Percentiles rank a stretch among this genome's conserved stretches.
Evolutionary conservation across 179 eudicot genomes (phyloP).

Genomic region (Beta corolliflora): DNA sequence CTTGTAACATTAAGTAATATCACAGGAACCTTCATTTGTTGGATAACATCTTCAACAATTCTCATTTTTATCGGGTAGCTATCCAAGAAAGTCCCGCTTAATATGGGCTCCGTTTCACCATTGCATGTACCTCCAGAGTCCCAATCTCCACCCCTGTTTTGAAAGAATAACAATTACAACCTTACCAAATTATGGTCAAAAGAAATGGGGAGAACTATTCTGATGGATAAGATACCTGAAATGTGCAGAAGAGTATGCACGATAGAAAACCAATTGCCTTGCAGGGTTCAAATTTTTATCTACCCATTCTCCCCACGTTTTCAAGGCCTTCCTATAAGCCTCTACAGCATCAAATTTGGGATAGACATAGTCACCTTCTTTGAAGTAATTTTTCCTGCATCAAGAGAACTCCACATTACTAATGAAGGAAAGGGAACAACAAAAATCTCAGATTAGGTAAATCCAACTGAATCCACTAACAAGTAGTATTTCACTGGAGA

Average conservation of each 20-base stretch:
- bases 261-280: constrained; percentile 66
- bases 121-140: constrained; percentile 92
- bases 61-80: constrained; percentile 81
- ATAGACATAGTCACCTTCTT: constrained; percentile 70
- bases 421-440: neutral
- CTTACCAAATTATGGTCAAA: neutral
- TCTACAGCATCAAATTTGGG: constrained; percentile 68
- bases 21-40: constrained; percentile 62
- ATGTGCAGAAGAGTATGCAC: constrained; percentile 86
- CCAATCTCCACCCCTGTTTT: constrained; percentile 93
- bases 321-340: constrained; percentile 79
- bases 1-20: constrained; percentile 67
- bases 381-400: constrained; percentile 76
- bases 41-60: constrained; percentile 72
- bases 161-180: neutral
- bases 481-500: neutral
- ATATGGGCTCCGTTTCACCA: constrained; percentile 73
- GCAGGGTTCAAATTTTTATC: constrained; percentile 50
- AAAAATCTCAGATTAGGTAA: neutral
- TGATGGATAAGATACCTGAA: constrained; percentile 49
- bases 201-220: neutral
- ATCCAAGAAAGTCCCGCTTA: constrained; percentile 51
- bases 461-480: neutral
- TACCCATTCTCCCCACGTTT: constrained; percentile 80
- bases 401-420: neutral